These are phyloP conservation scores for Papiliotrema fonsecae DNA, from an alignment of 1,284 basidiomycete genomes.

Conservation along the genomic window DNA sequence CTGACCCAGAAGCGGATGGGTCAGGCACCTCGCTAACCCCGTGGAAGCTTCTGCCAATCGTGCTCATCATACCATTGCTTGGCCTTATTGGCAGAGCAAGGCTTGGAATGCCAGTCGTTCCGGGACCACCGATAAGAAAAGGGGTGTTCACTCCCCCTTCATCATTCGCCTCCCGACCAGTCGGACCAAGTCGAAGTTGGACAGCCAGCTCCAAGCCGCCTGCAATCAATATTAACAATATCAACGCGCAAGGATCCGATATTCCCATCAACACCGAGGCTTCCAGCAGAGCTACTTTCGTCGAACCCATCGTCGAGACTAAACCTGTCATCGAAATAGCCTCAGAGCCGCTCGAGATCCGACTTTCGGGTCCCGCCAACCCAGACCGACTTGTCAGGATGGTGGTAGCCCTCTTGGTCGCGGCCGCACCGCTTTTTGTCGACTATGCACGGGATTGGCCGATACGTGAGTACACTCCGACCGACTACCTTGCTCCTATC, in stretches of 20 bases:
- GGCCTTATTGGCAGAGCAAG: not conserved
- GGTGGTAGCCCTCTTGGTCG: slow-evolving; percentile 14
- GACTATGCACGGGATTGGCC: slow-evolving; percentile 23
- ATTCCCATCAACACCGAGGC: slow-evolving; percentile 12
- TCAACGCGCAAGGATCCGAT: slow-evolving; percentile 20
- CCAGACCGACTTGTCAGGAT: slow-evolving; percentile 21
- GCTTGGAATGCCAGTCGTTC: not conserved
- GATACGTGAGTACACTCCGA: slow-evolving; percentile 6
- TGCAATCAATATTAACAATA: slow-evolving; percentile 22
- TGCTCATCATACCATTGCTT: not conserved
- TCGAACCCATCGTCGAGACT: not conserved
- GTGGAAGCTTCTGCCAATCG: not conserved
- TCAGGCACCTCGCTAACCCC: no score
- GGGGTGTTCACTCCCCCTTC: not conserved
- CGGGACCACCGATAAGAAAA: not conserved
- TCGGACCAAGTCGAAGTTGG: slow-evolving; percentile 2
- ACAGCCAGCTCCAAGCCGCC: slow-evolving; percentile 4
- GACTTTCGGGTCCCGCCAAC: slow-evolving; percentile 20
- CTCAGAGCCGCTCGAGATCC: slow-evolving; percentile 12
- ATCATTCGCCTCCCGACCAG: not conserved
- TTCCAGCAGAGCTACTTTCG: not conserved
- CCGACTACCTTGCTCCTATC: slow-evolving; percentile 15
- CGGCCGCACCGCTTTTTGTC: slow-evolving; percentile 15
- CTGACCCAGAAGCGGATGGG: no score
- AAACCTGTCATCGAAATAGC: slow-evolving; percentile 8